Evolutionary conservation across 345 rosid genomes (phyloP).

Genomic region (Angophora floribunda): DNA sequence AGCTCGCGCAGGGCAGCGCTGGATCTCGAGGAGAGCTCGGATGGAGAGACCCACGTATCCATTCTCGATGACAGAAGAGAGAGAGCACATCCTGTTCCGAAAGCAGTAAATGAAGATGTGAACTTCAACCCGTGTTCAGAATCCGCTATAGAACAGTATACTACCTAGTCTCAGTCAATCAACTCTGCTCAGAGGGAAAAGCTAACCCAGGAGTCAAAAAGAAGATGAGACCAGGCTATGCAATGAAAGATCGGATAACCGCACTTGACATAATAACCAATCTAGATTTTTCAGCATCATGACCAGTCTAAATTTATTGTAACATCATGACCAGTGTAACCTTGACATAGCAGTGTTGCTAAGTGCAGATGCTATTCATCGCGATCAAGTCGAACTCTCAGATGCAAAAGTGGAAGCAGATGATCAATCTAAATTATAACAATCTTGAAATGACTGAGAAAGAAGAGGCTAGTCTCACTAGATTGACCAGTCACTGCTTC

Average conservation of each 20-base stretch:
- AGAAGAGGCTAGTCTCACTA: not conserved
- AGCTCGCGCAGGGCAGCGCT: slow-evolving; percentile 47
- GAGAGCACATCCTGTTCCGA: slow-evolving; percentile 34
- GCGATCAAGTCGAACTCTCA: not conserved
- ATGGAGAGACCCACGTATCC: slow-evolving; percentile 21
- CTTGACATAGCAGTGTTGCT: not conserved
- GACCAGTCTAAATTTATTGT: not conserved
- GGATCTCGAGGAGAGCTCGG: slow-evolving; percentile 38
- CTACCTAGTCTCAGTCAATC: not conserved
- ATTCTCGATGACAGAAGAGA: slow-evolving; percentile 62
- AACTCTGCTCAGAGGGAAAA: not conserved
- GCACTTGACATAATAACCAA: not conserved
- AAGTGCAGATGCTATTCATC: not conserved
- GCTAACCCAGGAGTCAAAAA: not conserved
- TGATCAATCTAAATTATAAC: not conserved
- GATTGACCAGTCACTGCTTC: not conserved
- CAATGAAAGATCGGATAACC: not conserved
- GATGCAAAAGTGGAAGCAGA: not conserved
- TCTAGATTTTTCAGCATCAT: not conserved
- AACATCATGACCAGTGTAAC: not conserved
- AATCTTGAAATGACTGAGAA: not conserved
- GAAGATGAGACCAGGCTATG: not conserved
- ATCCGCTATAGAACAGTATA: not conserved
- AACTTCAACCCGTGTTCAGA: not conserved
- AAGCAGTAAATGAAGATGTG: not conserved